phyloP scores from a whole-genome alignment of 2,329 filamentous ascomycete genomes.

The Diplodia sapinea region DNA sequence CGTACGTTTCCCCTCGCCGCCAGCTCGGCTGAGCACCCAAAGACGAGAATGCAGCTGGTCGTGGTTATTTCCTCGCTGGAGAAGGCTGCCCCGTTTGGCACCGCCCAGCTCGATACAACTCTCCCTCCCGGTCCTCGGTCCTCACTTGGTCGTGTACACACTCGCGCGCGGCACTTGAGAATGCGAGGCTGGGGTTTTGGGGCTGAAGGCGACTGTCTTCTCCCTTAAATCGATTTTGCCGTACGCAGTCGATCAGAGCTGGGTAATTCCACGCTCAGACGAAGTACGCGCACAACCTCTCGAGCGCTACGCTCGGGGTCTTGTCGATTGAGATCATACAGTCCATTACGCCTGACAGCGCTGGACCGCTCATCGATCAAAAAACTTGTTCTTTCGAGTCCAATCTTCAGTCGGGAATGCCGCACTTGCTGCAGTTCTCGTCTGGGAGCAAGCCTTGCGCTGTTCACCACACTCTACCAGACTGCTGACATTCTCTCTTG shows the following conservation, averaged over 20 bases:
- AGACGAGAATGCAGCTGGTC: conserved; percentile 57
- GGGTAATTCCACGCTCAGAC: conserved; percentile 22
- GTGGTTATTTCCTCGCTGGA: conserved; percentile 81
- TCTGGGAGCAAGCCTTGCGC: conserved; percentile 69
- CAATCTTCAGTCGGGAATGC: conserved; percentile 85
- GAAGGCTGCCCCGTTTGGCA: conserved; percentile 56
- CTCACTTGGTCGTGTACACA: conserved; percentile 47
- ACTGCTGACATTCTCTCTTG: conserved; percentile 60
- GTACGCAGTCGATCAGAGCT: conserved; percentile 40
- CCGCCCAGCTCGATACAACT: conserved; percentile 74
- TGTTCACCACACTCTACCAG: conserved; percentile 53
- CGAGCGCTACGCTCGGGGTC: conserved; percentile 63
- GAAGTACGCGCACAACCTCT: conserved; percentile 57
- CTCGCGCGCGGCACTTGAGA: conserved; percentile 52
- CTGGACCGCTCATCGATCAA: conserved; percentile 73
- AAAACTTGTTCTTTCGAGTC: conserved; percentile 71
- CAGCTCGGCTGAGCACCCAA: conserved; percentile 41
- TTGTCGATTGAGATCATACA: conserved; percentile 74
- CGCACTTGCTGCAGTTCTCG: conserved; percentile 91
- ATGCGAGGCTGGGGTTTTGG: conserved; percentile 75
- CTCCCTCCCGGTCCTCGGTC: conserved; percentile 60
- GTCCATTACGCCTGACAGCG: conserved; percentile 35
- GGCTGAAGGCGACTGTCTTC: conserved; percentile 72
- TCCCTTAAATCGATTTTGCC: conserved; percentile 68
- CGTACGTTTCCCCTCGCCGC: conserved; percentile 57